These are phyloP conservation scores for Stygiomarasmius scandens DNA, from an alignment of 1,284 basidiomycete species.

Conservation along the genomic window DNA sequence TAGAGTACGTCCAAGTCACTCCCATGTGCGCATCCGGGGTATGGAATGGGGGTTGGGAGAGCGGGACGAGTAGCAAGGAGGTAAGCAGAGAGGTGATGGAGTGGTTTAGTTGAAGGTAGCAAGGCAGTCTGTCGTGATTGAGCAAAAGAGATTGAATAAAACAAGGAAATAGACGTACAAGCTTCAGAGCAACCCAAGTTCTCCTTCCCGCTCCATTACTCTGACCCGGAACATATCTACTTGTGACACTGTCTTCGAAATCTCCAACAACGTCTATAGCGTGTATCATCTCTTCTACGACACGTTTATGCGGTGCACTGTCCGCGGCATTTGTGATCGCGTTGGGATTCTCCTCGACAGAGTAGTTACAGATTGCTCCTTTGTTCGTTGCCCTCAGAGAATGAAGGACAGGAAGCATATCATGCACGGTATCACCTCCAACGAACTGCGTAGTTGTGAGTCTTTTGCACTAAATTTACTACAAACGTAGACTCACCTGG, in stretches of 20 bases:
- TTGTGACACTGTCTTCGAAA: slow-evolving; percentile 62
- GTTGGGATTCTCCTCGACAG: slow-evolving; percentile 78
- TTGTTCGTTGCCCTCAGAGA: slow-evolving; percentile 68
- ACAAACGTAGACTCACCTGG: slow-evolving; percentile 50
- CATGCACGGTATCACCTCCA: slow-evolving; percentile 80
- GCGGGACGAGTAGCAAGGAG: slow-evolving; percentile 43
- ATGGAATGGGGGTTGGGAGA: slow-evolving; percentile 43
- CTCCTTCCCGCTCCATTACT: slow-evolving; percentile 42
- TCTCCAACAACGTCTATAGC: slow-evolving; percentile 78
- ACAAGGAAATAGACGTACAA: slow-evolving; percentile 45
- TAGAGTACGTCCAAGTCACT: slow-evolving; percentile 54
- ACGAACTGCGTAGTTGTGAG: slow-evolving; percentile 71
- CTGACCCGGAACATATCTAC: slow-evolving; percentile 15
- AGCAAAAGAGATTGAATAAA: neutral
- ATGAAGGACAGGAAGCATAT: slow-evolving; percentile 66
- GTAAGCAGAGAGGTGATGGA: slow-evolving; percentile 57
- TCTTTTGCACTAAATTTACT: neutral
- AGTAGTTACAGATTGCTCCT: slow-evolving; percentile 83
- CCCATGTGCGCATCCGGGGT: slow-evolving; percentile 61
- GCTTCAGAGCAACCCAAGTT: slow-evolving; percentile 83
- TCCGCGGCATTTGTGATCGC: slow-evolving; percentile 27
- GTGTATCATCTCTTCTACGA: slow-evolving; percentile 70
- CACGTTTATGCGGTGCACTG: slow-evolving; percentile 51
- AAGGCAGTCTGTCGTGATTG: slow-evolving; percentile 41
- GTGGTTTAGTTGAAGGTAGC: slow-evolving; percentile 55